These are phyloP conservation scores for Eleusine coracana DNA, from an alignment of 176 grass and related monocot species.

Conservation along the genomic window DNA sequence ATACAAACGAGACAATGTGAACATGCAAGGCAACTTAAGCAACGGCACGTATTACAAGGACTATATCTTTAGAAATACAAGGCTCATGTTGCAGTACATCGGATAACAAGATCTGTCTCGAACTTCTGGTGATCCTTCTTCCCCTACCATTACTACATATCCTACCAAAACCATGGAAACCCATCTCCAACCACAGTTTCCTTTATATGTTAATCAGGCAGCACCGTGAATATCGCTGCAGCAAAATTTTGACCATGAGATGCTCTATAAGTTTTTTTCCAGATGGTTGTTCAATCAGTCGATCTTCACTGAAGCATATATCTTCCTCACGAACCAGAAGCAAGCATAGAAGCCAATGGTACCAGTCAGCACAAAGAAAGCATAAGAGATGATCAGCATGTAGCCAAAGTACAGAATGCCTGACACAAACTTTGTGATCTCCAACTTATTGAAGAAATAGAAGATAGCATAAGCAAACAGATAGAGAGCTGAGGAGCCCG, in stretches of 20 bases:
- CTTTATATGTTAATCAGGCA: slow-evolving; percentile 31
- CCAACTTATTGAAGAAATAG: slow-evolving; percentile 82
- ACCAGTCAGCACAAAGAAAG: slow-evolving; percentile 83
- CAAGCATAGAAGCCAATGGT: slow-evolving; percentile 81
- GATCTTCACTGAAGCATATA: slow-evolving; percentile 80
- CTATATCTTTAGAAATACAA: slow-evolving; percentile 28
- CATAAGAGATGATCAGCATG: slow-evolving; percentile 80
- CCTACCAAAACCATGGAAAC: slow-evolving; percentile 53
- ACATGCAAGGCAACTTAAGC: neutral
- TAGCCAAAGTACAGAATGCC: slow-evolving; percentile 84
- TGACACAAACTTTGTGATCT: slow-evolving; percentile 78
- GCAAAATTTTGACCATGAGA: slow-evolving; percentile 24
- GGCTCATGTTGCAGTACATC: slow-evolving; percentile 28
- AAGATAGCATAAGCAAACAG: slow-evolving; percentile 77
- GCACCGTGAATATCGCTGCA: slow-evolving; percentile 26
- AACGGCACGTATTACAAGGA: slow-evolving; percentile 30
- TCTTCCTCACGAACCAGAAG: slow-evolving; percentile 83
- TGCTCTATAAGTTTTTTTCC: slow-evolving; percentile 34
- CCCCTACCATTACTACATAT: slow-evolving; percentile 43
- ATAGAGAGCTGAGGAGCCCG: slow-evolving; percentile 72
- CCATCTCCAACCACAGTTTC: slow-evolving; percentile 26
- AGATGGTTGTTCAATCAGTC: slow-evolving; percentile 49
- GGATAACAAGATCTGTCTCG: slow-evolving; percentile 9
- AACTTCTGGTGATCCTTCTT: slow-evolving; percentile 32
- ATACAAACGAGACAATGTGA: neutral